A percentile compares a stretch with the other conserved stretches of the same genome.
These are phyloP conservation scores for Angomonas deanei DNA, from an alignment of 208 protist genomes.

Conservation along the genomic window DNA sequence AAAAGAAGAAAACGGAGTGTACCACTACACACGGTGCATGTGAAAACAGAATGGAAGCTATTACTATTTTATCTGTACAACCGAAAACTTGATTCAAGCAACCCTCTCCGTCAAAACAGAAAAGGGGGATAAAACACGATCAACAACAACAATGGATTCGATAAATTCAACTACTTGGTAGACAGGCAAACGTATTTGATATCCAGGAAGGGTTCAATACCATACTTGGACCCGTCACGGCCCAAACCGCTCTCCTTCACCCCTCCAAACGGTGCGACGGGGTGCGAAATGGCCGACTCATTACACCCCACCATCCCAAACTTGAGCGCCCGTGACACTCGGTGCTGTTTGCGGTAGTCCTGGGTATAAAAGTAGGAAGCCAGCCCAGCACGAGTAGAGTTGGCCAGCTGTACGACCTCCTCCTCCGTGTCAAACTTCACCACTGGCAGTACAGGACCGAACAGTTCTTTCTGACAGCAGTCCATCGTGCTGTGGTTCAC, in stretches of 20 bases:
- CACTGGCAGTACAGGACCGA: conserved; percentile 86
- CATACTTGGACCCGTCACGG: conserved; percentile 85
- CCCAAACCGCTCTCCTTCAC: conserved; percentile 89
- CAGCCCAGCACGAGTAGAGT: conserved; percentile 70
- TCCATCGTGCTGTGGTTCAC: conserved; percentile 25
- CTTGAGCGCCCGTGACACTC: conserved; percentile 48
- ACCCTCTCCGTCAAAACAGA: too few species aligned
- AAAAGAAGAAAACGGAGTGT: too few species aligned
- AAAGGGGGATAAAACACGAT: too few species aligned
- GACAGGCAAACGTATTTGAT: conserved; percentile 80
- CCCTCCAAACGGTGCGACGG: conserved; percentile 82
- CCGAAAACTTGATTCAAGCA: too few species aligned
- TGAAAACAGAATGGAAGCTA: too few species aligned
- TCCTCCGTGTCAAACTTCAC: conserved; percentile 63
- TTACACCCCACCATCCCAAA: conserved; percentile 88
- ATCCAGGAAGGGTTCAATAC: conserved; percentile 82
- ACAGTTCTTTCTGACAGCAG: conserved; percentile 52
- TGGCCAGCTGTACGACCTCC: conserved; percentile 70
- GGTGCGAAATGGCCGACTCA: conserved; percentile 48
- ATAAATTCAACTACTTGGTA: too few species aligned
- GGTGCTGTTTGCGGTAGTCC: conserved; percentile 64
- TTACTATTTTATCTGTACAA: too few species aligned
- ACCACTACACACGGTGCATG: too few species aligned
- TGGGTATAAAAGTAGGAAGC: conserved; percentile 73
- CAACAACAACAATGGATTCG: neutral